Base-by-base conservation (phyloP, 768 basidiomycete species). In the Agrocybe praecox region DNA sequence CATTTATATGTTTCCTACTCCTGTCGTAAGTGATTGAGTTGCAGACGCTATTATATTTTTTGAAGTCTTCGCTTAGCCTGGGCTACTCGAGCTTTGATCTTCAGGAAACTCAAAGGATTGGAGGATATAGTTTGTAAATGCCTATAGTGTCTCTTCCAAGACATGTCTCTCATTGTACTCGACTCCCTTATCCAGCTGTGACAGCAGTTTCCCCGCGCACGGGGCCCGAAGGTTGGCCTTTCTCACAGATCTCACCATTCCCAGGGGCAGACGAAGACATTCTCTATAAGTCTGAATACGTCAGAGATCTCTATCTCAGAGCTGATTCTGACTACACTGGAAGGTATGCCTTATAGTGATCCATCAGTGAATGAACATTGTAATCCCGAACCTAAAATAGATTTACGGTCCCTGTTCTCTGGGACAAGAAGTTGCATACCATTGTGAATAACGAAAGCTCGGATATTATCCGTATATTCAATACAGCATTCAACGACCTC, bases 401-500 rank as follows among this genome's bases (percentile, higher is more conserved):
- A 40, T 94, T 93, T 77, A 94, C 94, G 1, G 92, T 94, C 9
- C 95, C 95, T 6, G 73, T 94, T 32, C 78, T 99, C 6, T 99
- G 94, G 92, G 97, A 98, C 75, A 96, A 87, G 77, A 92, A 96
- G 71, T 75, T 69, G 44, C 75, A 88, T 44, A 90, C 89, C 40
- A 90, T 98, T 62, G 97, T 99, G 56, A 98, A 94, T 77, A 98
- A 98, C 69, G 96, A 99, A 69, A 89, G 87, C 61, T 87, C 90
- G 2, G 96, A 98, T 74, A 95, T 98, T 67, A 94, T 98, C 66
- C 88, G 96, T 55, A 90, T 96, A 8, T 83, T 98, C 75, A 98
- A 99, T 74, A 80, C 81, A 6, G 88, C 82, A 1, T 96, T 96
- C 77, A 87, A 97, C 69, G 76, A 87, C 19, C 62, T 89, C 18